Percentiles rank a stretch among this genome's conserved stretches.
These are phyloP conservation scores for Huntiella moniliformis DNA, from an alignment of 2,329 filamentous ascomycete species.

Conservation along the genomic window DNA sequence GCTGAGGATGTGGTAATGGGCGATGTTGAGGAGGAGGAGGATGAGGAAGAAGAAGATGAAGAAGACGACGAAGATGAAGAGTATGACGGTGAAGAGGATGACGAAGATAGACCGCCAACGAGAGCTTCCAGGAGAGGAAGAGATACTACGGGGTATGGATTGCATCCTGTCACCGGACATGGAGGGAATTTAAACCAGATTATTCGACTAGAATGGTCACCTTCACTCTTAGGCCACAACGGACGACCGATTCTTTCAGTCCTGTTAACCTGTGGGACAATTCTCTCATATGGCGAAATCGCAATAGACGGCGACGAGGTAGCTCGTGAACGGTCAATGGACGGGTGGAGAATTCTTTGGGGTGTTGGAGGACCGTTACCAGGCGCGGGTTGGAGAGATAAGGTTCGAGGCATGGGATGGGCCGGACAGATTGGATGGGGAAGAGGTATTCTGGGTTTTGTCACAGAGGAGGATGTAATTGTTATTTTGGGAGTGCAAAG, in stretches of 20 bases:
- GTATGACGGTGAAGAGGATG: slow-evolving; percentile 14
- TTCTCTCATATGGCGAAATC: slow-evolving; percentile 33
- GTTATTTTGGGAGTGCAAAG: slow-evolving; percentile 30
- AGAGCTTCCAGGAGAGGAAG: slow-evolving; percentile 13
- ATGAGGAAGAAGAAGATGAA: slow-evolving; percentile 8
- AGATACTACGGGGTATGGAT: slow-evolving; percentile 25
- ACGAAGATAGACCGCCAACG: slow-evolving; percentile 16
- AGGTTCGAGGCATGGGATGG: slow-evolving; percentile 35
- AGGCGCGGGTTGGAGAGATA: slow-evolving; percentile 20
- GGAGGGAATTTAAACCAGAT: slow-evolving; percentile 36
- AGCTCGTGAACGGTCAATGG: slow-evolving; percentile 22
- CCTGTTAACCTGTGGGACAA: slow-evolving; percentile 29
- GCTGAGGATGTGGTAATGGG: neutral
- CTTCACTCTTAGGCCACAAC: slow-evolving; percentile 35
- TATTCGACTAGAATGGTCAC: slow-evolving; percentile 37
- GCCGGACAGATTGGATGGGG: slow-evolving; percentile 24
- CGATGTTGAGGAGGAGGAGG: neutral
- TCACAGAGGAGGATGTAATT: slow-evolving; percentile 30
- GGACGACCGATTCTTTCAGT: slow-evolving; percentile 31
- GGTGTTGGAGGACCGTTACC: slow-evolving; percentile 33
- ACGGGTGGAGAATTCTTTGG: slow-evolving; percentile 36
- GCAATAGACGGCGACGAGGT: slow-evolving; percentile 13
- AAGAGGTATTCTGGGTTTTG: slow-evolving; percentile 30
- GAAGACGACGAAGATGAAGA: slow-evolving; percentile 9
- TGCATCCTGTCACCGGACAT: slow-evolving; percentile 26